Evolutionary conservation across 345 rosid genomes (phyloP).

Genomic region (Linum lewisii): DNA sequence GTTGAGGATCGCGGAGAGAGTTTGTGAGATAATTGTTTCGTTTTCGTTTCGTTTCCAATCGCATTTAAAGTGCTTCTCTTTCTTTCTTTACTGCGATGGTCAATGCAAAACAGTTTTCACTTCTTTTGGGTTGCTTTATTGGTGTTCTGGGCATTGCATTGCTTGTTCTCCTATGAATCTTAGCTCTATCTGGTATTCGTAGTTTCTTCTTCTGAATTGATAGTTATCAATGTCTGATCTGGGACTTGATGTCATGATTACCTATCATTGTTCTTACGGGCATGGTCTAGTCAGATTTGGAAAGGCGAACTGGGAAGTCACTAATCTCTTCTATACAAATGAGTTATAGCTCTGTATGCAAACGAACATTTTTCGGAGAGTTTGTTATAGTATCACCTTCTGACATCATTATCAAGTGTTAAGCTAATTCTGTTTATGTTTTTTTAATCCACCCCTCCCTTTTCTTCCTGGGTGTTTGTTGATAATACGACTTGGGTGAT

Average conservation of each 20-base stretch:
- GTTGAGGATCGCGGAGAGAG: neutral
- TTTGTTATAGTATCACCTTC: neutral
- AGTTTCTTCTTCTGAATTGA: too few species aligned
- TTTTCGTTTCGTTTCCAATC: neutral
- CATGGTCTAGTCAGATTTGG: too few species aligned
- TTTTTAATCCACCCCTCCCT: too few species aligned
- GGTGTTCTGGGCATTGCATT: neutral
- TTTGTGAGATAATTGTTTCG: neutral
- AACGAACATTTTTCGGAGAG: neutral
- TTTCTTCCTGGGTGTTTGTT: neutral
- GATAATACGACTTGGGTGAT: neutral
- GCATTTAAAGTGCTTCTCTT: neutral
- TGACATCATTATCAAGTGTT: neutral
- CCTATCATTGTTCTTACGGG: too few species aligned
- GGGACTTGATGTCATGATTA: too few species aligned
- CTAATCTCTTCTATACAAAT: neutral
- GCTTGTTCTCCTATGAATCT: neutral
- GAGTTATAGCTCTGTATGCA: neutral
- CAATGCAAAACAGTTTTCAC: neutral
- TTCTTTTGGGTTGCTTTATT: neutral
- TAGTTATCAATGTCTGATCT: too few species aligned
- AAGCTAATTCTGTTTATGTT: neutral
- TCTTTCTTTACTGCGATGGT: neutral
- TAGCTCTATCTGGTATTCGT: too few species aligned
- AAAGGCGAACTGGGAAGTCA: neutral